Percentiles rank a stretch among this genome's conserved stretches.
Conservation (phyloP, 1,284 basidiomycete species). For the Ganoderma boninense region DNA sequence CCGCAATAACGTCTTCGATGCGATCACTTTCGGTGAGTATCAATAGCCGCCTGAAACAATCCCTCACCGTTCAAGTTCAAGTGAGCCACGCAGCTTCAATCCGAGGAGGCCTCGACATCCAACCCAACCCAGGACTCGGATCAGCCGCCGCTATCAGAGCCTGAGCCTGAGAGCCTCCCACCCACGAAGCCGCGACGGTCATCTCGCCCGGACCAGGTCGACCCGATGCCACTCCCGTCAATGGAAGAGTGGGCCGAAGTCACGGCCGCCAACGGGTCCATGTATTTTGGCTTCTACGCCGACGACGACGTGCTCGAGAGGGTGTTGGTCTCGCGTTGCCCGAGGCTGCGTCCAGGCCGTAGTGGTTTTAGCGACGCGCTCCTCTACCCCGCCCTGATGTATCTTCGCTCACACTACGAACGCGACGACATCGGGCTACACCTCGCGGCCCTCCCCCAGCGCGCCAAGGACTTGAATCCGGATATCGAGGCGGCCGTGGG, state of each 20-base stretch:
- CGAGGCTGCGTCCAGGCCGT: neutral
- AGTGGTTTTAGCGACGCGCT: neutral
- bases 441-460: neutral
- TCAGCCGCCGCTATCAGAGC: neutral
- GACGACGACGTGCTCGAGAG: neutral
- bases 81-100: neutral
- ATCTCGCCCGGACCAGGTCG: constrained; percentile 1
- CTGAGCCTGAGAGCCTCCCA: neutral
- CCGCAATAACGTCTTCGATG: neutral
- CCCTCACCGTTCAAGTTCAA: neutral
- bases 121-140: neutral
- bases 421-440: neutral
- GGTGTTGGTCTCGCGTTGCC: neutral
- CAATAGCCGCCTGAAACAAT: neutral
- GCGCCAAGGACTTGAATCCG: neutral
- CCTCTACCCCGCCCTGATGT: neutral
- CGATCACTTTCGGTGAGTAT: neutral
- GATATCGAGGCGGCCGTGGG: neutral
- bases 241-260: neutral
- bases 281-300: constrained; percentile 1
- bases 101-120: neutral
- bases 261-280: neutral
- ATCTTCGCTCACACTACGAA: neutral
- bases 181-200: constrained; percentile 5
- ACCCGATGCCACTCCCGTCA: neutral